phyloP scores from a whole-genome alignment of 495 filamentous ascomycete genomes.

The Aeminium ludgeri region DNA sequence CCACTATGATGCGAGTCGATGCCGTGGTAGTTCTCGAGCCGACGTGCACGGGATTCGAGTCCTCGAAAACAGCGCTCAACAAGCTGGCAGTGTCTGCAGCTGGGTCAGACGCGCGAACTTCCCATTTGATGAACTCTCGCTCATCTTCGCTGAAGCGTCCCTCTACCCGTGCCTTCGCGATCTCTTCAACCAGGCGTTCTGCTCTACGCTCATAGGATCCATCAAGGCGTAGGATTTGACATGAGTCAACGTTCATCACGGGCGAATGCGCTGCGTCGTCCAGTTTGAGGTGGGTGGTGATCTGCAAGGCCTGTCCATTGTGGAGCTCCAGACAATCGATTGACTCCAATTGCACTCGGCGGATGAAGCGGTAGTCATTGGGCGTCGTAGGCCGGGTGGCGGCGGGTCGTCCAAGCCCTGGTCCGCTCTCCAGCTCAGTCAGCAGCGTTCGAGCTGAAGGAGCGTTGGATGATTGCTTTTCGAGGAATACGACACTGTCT shows the following conservation, averaged over 20 bases:
- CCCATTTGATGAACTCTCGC: constrained; percentile 65
- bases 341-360: constrained; percentile 43
- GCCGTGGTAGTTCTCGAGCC: constrained; percentile 31
- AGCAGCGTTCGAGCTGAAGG: constrained; percentile 62
- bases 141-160: constrained; percentile 62
- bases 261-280: constrained; percentile 1
- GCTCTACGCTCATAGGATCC: constrained; percentile 69
- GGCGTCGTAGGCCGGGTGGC: constrained; percentile 27
- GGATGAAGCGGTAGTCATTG: constrained; percentile 56
- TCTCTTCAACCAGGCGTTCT: constrained; percentile 62
- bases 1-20: constrained; percentile 42
- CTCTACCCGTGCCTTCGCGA: constrained; percentile 72
- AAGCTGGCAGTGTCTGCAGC: constrained; percentile 45
- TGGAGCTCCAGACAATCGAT: constrained; percentile 27
- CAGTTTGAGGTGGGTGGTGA: constrained; percentile 27
- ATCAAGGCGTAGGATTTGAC: constrained; percentile 47
- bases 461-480: constrained; percentile 41
- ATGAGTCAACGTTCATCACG: background rate
- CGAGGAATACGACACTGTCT: constrained; percentile 60
- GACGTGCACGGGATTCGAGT: constrained; percentile 19
- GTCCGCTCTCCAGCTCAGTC: constrained; percentile 35
- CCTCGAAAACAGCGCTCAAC: constrained; percentile 62
- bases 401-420: background rate
- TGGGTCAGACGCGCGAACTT: constrained; percentile 47
- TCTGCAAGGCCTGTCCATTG: constrained; percentile 53